Evolutionary conservation across 331 rosid genomes (phyloP).

Genomic region (Saraca asoca): DNA sequence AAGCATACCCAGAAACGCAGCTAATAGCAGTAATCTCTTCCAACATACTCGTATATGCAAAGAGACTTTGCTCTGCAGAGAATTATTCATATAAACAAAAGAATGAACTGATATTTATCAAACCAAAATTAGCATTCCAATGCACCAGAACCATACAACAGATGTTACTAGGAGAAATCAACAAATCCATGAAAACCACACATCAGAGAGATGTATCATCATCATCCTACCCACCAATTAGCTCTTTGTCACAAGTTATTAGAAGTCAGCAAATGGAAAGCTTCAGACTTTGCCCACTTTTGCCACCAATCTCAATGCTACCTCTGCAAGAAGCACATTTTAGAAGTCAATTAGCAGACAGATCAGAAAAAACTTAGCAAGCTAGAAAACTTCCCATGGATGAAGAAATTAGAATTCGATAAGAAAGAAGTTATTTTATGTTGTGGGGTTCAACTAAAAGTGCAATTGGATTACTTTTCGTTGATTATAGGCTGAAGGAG

Average conservation of each 20-base stretch:
- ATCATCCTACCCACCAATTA: conserved; percentile 23
- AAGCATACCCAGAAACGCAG: conserved; percentile 24
- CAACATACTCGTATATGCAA: conserved; percentile 26
- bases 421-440: not conserved
- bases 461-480: not conserved
- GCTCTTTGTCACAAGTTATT: conserved; percentile 32
- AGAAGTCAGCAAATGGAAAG: conserved; percentile 27
- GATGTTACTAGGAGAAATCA: conserved; percentile 30
- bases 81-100: conserved; percentile 52
- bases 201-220: conserved; percentile 28
- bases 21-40: conserved; percentile 21
- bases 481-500: too few relatives aligned
- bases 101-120: conserved; percentile 44
- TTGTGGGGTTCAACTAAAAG: not conserved
- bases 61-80: conserved; percentile 33
- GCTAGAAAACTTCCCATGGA: not conserved
- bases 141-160: conserved; percentile 43
- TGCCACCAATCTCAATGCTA: conserved; percentile 41
- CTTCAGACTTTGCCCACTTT: not conserved
- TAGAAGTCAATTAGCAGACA: conserved; percentile 24
- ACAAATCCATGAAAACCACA: conserved; percentile 30
- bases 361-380: conserved; percentile 10
- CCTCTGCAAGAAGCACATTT: conserved; percentile 43
- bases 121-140: conserved; percentile 41
- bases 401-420: not conserved